phyloP scores from a whole-genome alignment of 73 alveolate species.

The Paraurostyla sp. region DNA sequence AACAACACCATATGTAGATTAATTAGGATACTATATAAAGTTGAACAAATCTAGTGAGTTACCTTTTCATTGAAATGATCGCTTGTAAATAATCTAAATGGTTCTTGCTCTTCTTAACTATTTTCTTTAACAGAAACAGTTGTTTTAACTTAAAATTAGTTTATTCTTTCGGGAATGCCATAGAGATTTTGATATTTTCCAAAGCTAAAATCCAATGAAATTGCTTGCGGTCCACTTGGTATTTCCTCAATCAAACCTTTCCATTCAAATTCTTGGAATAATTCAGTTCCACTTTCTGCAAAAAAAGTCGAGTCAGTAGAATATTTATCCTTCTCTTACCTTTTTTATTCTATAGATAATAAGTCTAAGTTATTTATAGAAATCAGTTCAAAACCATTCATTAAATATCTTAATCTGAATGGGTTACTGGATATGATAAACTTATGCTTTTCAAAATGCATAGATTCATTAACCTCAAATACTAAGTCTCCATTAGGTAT shows the following conservation, averaged over 20 bases:
- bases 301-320: not conserved
- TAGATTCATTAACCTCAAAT: not conserved
- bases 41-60: too few relatives aligned
- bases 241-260: not conserved
- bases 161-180: slow-evolving; percentile 69
- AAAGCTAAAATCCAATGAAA: slow-evolving; percentile 49
- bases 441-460: slow-evolving; percentile 24
- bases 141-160: slow-evolving; percentile 16
- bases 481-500: slow-evolving; percentile 30
- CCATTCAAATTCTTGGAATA: slow-evolving; percentile 31
- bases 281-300: not conserved
- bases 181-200: not conserved
- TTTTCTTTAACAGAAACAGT: slow-evolving; percentile 42
- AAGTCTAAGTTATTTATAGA: not conserved
- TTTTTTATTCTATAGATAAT: slow-evolving; percentile 3
- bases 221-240: slow-evolving; percentile 55
- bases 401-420: not conserved
- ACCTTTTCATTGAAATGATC: slow-evolving; percentile 80
- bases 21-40: slow-evolving; percentile 35
- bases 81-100: slow-evolving; percentile 78
- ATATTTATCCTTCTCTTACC: not conserved
- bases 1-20: slow-evolving; percentile 65
- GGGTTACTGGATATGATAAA: not conserved
- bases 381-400: not conserved
- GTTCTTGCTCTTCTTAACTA: slow-evolving; percentile 54